Base-by-base conservation (phyloP, 2,329 filamentous ascomycete species). In the Colletotrichum somersetense region DNA sequence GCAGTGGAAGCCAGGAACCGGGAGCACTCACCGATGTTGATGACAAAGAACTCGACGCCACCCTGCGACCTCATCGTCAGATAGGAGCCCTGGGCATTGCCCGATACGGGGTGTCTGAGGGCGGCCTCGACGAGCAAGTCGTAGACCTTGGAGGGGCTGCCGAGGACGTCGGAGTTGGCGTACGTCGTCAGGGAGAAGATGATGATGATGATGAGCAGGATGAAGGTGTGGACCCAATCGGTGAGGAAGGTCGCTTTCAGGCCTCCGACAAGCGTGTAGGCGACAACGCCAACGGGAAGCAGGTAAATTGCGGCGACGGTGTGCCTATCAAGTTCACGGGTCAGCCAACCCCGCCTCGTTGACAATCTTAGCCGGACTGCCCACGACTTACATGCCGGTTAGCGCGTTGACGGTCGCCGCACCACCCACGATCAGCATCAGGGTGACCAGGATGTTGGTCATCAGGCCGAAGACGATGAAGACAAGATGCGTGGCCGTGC, bases 401-500 rank as follows among this genome's bases (percentile, higher is more conserved):
- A 85, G 75, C 0, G 83, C 81, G 5, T 80, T 80, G 55, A 84
- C 88, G 0, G 96, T 95, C 6, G 93, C 92, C 14, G 91, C 90
- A 55, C 93, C 93, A 72, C 93, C 93, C n/a, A 93, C 93, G 71
- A 96, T 86, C 74, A 96, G 82, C 93, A 95, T 95, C 63, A 93
- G 89, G 2, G 92, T 94, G 11, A 70, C 69, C 10, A 96, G 86
- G 57, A 95, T 92, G 77, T 94, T 93, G 56, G 92, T 95, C 82
- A 92, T 91, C 30, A 94, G 83, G 42, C 91, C 93, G 75, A 95
- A 95, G 2, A 91, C 85, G 75, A 93, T 91, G 79, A 92, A 96
- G 3, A 94, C 91, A 2, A 90, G 81, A 77, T 96, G 93, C 1
- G 92, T 89, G 20, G 80, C 58, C 8, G 79, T 79, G 77, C 93